Conservation (phyloP, 371 early-diverging fungal genomes). For the Mucor circinelloides region DNA sequence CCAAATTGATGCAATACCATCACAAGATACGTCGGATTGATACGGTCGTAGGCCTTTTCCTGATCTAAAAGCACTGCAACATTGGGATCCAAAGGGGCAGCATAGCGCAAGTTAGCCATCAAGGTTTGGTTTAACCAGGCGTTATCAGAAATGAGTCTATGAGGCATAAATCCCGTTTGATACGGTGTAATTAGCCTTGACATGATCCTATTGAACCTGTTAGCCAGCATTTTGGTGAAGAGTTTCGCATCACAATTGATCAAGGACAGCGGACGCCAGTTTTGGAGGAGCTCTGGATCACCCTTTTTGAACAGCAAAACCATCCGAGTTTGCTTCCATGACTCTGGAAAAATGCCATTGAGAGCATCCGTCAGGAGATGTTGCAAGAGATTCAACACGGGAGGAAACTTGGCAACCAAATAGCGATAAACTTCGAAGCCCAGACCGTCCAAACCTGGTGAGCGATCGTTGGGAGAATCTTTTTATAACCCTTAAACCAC, state of each 20-base stretch:
- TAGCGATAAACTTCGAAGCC: conserved; percentile 31
- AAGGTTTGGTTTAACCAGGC: conserved; percentile 12
- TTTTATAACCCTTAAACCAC: too few species aligned
- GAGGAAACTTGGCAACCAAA: not conserved
- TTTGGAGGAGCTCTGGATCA: conserved; percentile 15
- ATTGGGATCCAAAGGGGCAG: not conserved
- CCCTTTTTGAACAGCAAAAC: conserved; percentile 39
- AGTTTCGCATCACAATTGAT: conserved; percentile 35
- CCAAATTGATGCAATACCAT: not conserved
- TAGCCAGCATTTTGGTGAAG: conserved; percentile 21
- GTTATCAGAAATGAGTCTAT: conserved; percentile 22
- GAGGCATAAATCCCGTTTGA: conserved; percentile 14
- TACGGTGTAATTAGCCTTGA: not conserved
- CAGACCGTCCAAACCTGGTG: conserved; percentile 34
- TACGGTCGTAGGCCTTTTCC: conserved; percentile 2
- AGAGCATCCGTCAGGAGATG: conserved; percentile 20
- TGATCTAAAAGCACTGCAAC: conserved; percentile 11
- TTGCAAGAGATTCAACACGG: not conserved
- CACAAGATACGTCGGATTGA: conserved; percentile 21
- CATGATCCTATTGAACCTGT: conserved; percentile 2
- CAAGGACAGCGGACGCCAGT: conserved; percentile 30
- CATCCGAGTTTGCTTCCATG: conserved; percentile 28
- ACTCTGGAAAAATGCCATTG: not conserved
- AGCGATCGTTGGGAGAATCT: too few species aligned
- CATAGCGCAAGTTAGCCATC: conserved; percentile 7